Conservation (phyloP, 2,329 filamentous ascomycete genomes). For the Bipolaris sorokiniana region DNA sequence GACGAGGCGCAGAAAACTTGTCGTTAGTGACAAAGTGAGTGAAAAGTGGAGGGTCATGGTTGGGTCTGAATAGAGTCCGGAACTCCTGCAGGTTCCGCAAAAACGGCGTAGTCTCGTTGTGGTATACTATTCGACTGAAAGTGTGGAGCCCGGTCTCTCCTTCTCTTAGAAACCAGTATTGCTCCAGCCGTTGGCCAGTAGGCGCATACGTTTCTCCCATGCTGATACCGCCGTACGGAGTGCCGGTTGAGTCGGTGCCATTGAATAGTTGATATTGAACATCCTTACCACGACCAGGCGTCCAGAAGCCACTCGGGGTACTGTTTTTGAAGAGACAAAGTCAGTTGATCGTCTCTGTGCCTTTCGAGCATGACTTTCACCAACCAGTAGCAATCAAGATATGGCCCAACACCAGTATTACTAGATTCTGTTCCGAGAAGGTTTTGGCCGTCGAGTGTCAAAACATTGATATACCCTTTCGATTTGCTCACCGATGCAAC, state of each 20-base stretch:
- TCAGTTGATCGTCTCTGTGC: neutral
- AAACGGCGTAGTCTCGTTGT: constrained; percentile 63
- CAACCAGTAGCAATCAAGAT: constrained; percentile 32
- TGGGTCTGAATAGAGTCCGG: constrained; percentile 64
- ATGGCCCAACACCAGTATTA: constrained; percentile 50
- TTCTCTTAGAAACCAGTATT: constrained; percentile 69
- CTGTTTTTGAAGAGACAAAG: constrained; percentile 26
- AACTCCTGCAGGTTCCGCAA: constrained; percentile 66
- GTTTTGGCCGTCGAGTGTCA: constrained; percentile 55
- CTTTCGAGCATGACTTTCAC: neutral
- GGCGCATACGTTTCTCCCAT: constrained; percentile 65
- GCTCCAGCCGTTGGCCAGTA: constrained; percentile 65
- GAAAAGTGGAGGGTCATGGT: constrained; percentile 61
- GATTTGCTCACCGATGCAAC: constrained; percentile 54
- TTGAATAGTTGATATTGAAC: constrained; percentile 57
- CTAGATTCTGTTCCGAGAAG: constrained; percentile 27
- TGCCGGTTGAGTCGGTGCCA: constrained; percentile 58
- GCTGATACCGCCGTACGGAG: constrained; percentile 63
- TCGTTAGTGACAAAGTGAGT: constrained; percentile 65
- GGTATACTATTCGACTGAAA: constrained; percentile 65
- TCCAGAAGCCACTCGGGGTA: constrained; percentile 64
- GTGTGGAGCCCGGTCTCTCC: constrained; percentile 68
- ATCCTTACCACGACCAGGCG: constrained; percentile 59
- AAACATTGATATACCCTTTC: constrained; percentile 50
- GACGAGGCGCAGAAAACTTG: constrained; percentile 61